Evolutionary conservation across 371 early-diverging fungal genomes (phyloP).

Genomic region (Phascolomyces articulosus): DNA sequence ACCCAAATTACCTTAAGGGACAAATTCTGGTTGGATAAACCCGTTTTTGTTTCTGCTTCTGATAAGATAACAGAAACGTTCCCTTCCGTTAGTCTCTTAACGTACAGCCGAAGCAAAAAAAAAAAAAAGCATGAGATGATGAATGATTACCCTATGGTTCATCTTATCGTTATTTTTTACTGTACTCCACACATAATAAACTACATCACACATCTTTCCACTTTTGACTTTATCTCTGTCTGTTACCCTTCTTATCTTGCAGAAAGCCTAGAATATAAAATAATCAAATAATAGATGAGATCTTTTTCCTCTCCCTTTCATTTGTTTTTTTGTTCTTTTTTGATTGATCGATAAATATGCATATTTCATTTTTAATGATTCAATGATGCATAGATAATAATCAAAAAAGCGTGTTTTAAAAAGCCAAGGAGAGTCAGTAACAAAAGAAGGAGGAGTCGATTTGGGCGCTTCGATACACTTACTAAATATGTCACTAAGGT

Average conservation of each 20-base stretch:
- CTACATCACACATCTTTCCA: neutral
- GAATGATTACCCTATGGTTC: constrained; percentile 2
- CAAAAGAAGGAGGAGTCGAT: no score
- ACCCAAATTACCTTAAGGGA: neutral
- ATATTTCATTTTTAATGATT: no score
- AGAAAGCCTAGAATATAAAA: neutral
- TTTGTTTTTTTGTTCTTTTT: no score
- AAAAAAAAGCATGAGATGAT: constrained; percentile 3
- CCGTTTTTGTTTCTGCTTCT: neutral
- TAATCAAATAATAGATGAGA: neutral
- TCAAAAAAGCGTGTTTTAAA: no score
- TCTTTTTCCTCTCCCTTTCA: neutral
- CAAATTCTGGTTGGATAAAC: constrained; percentile 1
- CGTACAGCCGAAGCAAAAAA: no score
- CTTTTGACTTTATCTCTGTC: neutral
- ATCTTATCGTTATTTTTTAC: neutral
- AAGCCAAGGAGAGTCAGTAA: neutral
- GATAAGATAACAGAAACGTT: constrained; percentile 6
- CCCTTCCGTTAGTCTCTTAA: constrained; percentile 5
- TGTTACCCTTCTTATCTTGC: neutral
- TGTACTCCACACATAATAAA: neutral
- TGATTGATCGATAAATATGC: no score
- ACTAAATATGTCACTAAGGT: no score
- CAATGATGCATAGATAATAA: no score
- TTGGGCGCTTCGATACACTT: neutral